Percentiles rank a stretch among this genome's conserved stretches.
phyloP scores from a whole-genome alignment of 2,329 filamentous ascomycete species.

The Xylariaceae sp. region DNA sequence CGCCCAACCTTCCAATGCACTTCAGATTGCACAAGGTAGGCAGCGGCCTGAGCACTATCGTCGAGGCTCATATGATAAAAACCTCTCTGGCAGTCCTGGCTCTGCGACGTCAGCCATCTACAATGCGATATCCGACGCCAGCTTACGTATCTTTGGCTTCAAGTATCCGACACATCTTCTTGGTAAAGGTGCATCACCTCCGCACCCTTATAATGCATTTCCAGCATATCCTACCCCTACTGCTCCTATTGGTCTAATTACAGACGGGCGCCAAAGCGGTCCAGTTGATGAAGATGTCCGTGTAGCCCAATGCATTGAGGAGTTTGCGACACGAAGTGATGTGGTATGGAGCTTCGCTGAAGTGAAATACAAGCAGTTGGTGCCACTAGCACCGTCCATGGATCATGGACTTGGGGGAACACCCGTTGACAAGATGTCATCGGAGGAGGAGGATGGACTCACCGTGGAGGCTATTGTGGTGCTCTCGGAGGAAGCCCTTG shows the following conservation, averaged over 20 bases:
- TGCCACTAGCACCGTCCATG: conserved; percentile 80
- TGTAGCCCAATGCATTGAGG: conserved; percentile 82
- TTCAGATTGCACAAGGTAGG: conserved; percentile 73
- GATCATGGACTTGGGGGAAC: conserved; percentile 70
- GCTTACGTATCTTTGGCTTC: conserved; percentile 71
- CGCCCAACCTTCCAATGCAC: conserved; percentile 68
- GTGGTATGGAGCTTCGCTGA: conserved; percentile 98
- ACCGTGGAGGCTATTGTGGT: conserved; percentile 84
- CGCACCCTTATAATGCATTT: conserved; percentile 77
- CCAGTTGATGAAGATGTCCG: conserved; percentile 77
- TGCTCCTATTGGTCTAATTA: conserved; percentile 62
- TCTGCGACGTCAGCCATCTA: conserved; percentile 90
- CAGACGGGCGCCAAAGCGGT: conserved; percentile 63
- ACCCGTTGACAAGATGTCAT: conserved; percentile 54
- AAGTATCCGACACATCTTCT: conserved; percentile 66
- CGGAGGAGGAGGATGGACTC: conserved; percentile 73
- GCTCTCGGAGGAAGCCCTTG: conserved; percentile 90
- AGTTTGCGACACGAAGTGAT: conserved; percentile 89
- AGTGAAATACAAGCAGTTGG: conserved; percentile 97
- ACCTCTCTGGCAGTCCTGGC: conserved; percentile 66
- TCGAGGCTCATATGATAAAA: conserved; percentile 77
- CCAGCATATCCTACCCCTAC: conserved; percentile 79
- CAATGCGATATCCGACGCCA: conserved; percentile 93
- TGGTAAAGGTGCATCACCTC: conserved; percentile 70
- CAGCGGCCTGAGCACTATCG: conserved; percentile 70